Conservation (phyloP, 345 rosid species). For the Hypericum perforatum region DNA sequence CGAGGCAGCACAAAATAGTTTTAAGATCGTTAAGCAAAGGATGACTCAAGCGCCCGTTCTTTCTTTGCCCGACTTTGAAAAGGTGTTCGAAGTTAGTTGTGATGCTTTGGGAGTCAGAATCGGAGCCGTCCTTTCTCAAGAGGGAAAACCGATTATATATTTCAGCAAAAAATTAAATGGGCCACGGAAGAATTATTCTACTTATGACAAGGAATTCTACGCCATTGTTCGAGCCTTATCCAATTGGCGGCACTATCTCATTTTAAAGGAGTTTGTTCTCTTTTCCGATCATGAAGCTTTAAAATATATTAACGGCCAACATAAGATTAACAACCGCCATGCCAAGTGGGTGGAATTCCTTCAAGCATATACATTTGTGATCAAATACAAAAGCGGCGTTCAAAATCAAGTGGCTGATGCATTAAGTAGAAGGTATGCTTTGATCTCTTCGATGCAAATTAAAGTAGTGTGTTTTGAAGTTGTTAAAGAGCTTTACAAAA, state of each 20-base stretch:
- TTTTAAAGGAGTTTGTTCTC: neutral
- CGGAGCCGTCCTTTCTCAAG: too few relatives aligned
- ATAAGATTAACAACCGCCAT: slow-evolving; percentile 1
- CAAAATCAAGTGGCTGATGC: neutral
- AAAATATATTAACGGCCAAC: neutral
- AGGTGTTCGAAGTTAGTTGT: slow-evolving; percentile 5
- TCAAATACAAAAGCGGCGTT: neutral
- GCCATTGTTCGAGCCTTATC: neutral
- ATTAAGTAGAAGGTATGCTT: neutral
- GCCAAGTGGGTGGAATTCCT: slow-evolving; percentile 6
- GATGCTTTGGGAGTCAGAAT: slow-evolving; percentile 4
- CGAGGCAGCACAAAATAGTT: neutral
- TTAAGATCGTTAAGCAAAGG: neutral
- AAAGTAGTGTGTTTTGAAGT: neutral
- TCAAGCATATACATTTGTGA: neutral
- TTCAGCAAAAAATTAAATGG: too few relatives aligned
- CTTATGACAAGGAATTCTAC: neutral
- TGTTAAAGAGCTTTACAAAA: neutral
- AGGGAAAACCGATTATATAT: too few relatives aligned
- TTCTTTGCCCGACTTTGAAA: neutral
- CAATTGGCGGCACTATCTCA: slow-evolving; percentile 4
- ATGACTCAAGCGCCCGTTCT: neutral
- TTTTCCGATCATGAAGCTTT: slow-evolving; percentile 6
- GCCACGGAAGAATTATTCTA: too few relatives aligned
- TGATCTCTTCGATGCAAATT: neutral